Evolutionary conservation across 2,329 filamentous ascomycete species (phyloP).

Genomic region (Aspergillus calidoustus): DNA sequence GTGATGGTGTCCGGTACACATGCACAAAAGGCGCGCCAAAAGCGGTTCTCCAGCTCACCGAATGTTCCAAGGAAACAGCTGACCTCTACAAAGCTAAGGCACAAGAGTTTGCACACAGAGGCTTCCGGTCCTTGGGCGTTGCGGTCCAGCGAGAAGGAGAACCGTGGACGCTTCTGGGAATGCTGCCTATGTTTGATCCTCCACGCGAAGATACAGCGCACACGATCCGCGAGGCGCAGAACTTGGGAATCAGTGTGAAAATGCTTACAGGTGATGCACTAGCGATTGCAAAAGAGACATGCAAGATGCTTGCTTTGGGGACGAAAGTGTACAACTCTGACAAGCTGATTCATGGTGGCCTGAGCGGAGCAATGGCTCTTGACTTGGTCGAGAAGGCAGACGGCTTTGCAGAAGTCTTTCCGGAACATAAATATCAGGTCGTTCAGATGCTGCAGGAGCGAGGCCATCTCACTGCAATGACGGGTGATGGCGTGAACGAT

Average conservation of each 20-base stretch:
- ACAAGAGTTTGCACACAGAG: constrained; percentile 75
- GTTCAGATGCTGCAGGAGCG: constrained; percentile 76
- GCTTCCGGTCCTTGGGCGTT: constrained; percentile 79
- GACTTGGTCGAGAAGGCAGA: constrained; percentile 76
- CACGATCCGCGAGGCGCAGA: constrained; percentile 75
- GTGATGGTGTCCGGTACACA: constrained; percentile 70
- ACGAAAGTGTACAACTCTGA: constrained; percentile 83
- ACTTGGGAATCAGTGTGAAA: constrained; percentile 77
- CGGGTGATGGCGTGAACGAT: constrained; percentile 76
- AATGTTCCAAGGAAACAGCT: constrained; percentile 68
- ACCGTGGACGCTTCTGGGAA: constrained; percentile 73
- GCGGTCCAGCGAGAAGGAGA: constrained; percentile 77
- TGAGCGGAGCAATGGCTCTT: constrained; percentile 73
- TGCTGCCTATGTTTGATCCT: constrained; percentile 81
- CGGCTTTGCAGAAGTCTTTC: constrained; percentile 75
- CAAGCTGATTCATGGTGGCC: constrained; percentile 75
- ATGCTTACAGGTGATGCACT: constrained; percentile 82
- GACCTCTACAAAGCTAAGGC: constrained; percentile 72
- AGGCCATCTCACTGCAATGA: constrained; percentile 75
- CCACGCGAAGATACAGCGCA: constrained; percentile 78
- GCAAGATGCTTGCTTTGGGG: constrained; percentile 78
- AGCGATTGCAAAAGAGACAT: constrained; percentile 79
- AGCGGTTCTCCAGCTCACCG: constrained; percentile 70
- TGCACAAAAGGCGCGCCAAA: constrained; percentile 80
- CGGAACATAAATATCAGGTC: constrained; percentile 76